A percentile compares a stretch with the other conserved stretches of the same genome.
Conservation (phyloP, 768 basidiomycete genomes). For the Antrodiella citrinella region DNA sequence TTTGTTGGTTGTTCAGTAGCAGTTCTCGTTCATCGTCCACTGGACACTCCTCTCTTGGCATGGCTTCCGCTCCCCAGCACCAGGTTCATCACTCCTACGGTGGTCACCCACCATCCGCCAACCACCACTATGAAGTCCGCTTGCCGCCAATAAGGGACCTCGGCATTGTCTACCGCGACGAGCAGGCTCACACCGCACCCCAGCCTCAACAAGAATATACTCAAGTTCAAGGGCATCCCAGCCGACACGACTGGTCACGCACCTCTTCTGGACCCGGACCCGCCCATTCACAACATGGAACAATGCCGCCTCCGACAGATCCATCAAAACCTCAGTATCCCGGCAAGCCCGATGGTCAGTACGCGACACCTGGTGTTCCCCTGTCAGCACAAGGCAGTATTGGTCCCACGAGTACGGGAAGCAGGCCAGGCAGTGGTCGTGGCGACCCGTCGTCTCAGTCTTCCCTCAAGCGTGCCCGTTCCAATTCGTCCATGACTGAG, state of each 20-base stretch:
- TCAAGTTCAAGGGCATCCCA: conserved; percentile 17
- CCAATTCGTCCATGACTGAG: conserved; percentile 28
- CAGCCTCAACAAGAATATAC: conserved; percentile 23
- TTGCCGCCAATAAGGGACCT: conserved; percentile 70
- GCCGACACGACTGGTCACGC: conserved; percentile 27
- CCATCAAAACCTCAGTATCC: conserved; percentile 17
- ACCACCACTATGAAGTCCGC: conserved; percentile 38
- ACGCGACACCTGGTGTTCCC: conserved; percentile 39
- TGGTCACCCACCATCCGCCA: conserved; percentile 28
- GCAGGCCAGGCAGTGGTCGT: conserved; percentile 18
- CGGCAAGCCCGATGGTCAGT: conserved; percentile 43
- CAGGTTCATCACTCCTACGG: conserved; percentile 26
- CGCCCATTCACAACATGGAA: conserved; percentile 14
- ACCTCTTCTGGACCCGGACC: conserved; percentile 12
- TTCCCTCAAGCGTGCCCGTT: conserved; percentile 33
- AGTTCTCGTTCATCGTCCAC: background rate
- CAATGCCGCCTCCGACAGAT: conserved; percentile 18
- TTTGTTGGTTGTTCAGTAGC: background rate
- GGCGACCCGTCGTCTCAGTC: conserved; percentile 2
- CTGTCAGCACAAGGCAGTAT: conserved; percentile 25
- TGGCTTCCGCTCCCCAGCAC: conserved; percentile 45
- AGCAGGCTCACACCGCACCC: conserved; percentile 24
- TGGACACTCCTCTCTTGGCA: conserved; percentile 25
- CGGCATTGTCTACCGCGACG: conserved; percentile 44
- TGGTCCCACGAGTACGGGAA: conserved; percentile 13